Evolutionary conservation across 805 yeast species (phyloP).

Genomic region (Hermanozyma aechmeae): DNA sequence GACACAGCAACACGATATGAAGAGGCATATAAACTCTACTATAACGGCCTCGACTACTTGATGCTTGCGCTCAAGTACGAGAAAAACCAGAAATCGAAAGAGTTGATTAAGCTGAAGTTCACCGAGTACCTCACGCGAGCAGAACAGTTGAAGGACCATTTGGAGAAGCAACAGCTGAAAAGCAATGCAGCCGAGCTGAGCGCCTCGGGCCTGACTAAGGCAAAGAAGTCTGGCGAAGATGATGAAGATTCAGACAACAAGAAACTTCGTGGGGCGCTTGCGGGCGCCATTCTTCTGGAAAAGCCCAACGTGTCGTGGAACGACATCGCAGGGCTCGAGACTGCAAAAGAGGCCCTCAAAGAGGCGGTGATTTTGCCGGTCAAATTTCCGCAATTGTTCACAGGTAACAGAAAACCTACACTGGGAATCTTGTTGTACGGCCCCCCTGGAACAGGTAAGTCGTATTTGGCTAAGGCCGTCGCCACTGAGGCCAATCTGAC

Average conservation of each 20-base stretch:
- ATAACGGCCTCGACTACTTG: conserved; percentile 86
- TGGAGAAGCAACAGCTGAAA: conserved; percentile 55
- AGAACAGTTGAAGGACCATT: conserved; percentile 83
- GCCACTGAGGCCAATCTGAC: conserved; percentile 98
- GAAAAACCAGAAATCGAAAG: conserved; percentile 83
- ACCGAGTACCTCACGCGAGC: conserved; percentile 90
- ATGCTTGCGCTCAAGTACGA: conserved; percentile 93
- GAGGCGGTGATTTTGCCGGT: conserved; percentile 97
- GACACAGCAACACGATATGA: conserved; percentile 85
- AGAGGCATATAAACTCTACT: conserved; percentile 89
- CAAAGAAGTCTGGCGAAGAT: conserved; percentile 47
- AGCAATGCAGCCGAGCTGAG: conserved; percentile 38
- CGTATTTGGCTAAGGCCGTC: conserved; percentile 93
- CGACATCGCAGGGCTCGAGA: conserved; percentile 92
- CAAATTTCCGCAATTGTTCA: conserved; percentile 89
- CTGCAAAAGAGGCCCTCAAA: conserved; percentile 91
- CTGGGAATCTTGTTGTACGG: conserved; percentile 70
- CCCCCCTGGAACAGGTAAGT: conserved; percentile 95
- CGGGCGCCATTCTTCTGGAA: conserved; percentile 86
- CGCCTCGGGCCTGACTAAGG: conserved; percentile 50
- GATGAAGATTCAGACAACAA: conserved; percentile 78
- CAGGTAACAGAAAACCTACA: conserved; percentile 89
- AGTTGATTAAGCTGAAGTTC: conserved; percentile 77
- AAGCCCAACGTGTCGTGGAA: conserved; percentile 91
- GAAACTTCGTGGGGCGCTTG: conserved; percentile 80